Evolutionary conservation across 1,139 yeast genomes (phyloP).

Genomic region (Candida dubliniensis): DNA sequence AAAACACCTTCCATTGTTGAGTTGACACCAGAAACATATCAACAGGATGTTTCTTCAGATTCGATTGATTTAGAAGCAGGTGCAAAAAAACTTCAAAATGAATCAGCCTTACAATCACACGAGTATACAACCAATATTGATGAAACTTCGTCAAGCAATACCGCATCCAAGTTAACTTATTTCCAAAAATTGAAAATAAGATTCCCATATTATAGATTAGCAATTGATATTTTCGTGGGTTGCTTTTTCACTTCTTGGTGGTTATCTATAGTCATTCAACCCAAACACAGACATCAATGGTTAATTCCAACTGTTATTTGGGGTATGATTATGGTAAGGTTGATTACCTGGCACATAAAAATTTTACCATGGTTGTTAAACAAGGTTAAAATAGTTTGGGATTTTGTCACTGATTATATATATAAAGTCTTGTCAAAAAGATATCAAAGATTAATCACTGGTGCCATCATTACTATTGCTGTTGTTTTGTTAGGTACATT

Average conservation of each 20-base stretch:
- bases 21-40: constrained; percentile 2
- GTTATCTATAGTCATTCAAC: constrained; percentile 57
- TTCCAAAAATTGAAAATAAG: constrained; percentile 20
- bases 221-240: constrained; percentile 34
- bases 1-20: constrained; percentile 4
- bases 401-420: constrained; percentile 35
- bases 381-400: constrained; percentile 40
- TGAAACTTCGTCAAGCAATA: constrained; percentile 1
- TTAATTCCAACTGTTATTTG: constrained; percentile 62
- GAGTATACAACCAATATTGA: constrained; percentile 6
- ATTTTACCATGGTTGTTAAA: constrained; percentile 34
- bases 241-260: constrained; percentile 67
- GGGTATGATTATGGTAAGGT: constrained; percentile 53
- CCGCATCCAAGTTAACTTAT: not conserved
- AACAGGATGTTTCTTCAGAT: not conserved
- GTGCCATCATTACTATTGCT: constrained; percentile 46
- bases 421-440: constrained; percentile 40
- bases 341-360: constrained; percentile 54
- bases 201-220: constrained; percentile 25
- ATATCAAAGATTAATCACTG: constrained; percentile 43
- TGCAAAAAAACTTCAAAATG: constrained; percentile 4
- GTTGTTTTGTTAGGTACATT: constrained; percentile 57
- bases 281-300: constrained; percentile 56
- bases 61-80: constrained; percentile 7
- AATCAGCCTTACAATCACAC: constrained; percentile 3